Base-by-base conservation (phyloP, 495 filamentous ascomycete genomes). In the Trichoderma reesei region DNA sequence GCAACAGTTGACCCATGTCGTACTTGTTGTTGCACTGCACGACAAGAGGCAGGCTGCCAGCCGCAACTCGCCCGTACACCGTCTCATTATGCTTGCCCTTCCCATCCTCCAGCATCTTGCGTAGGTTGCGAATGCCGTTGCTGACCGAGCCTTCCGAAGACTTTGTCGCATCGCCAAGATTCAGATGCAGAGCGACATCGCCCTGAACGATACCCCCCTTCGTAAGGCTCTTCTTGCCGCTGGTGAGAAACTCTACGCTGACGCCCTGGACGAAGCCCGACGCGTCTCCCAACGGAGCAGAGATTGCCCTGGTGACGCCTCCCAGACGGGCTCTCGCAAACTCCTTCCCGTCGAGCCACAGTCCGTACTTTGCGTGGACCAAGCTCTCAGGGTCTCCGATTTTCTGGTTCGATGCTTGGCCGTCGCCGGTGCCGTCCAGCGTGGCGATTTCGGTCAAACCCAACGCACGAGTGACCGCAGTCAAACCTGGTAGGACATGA, bases 241-340 rank as follows among this genome's bases (percentile, higher is more conserved):
- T 71, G 4, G 78, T 81, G 5, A 70, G 69, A 63, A 84, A 74
- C 13, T 76, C 76, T 0, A 71, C 71, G 63, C 76, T 81, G 10
- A 83, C 75, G 4, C 80, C 80, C n/a, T 75, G 76, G 18, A 72
- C 66, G n/a, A 76, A 71, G 41, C 78, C 76, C 10, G 73, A 73
- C 3, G 68, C 59, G 14, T 61, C 68, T 3, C 26, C 51, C 26
- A 71, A 54, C 20, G 80, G 81, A 26, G 77, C 74, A 0, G 79
- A 76, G 38, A 85, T 72, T 0, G 79, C 79, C 59, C 72, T 71
- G 39, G 81, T 83, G 20, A 85, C 76, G 37, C 82, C 82, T 33
- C 79, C 75, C n/a, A 76, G 71, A 51, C 72, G 73, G 2, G 81
- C 78, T 26, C 75, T 69, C 10, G 65, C 66, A 59, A 83, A 75